phyloP scores from a whole-genome alignment of 495 filamentous ascomycete genomes.

The Stereocaulon alpinum region DNA sequence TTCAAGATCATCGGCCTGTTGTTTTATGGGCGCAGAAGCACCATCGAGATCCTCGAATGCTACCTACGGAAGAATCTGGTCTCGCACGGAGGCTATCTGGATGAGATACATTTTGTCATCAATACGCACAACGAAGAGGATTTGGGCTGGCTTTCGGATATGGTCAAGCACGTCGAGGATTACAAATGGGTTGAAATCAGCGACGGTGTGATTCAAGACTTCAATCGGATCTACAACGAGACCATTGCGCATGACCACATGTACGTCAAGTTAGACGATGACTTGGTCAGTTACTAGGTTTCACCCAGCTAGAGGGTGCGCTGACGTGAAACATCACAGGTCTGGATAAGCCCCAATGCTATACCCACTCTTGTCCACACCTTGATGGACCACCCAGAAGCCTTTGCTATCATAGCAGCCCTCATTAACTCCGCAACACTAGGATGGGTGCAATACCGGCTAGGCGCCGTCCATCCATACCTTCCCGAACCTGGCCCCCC shows the following conservation, averaged over 20 bases:
- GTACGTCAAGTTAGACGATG: conserved; percentile 42
- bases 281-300: conserved; percentile 23
- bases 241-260: conserved; percentile 32
- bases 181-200: conserved; percentile 16
- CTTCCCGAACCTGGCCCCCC: conserved; percentile 27
- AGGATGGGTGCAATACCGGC: conserved; percentile 34
- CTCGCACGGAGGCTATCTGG: conserved; percentile 35
- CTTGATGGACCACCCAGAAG: conserved; percentile 32
- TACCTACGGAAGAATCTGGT: conserved; percentile 37
- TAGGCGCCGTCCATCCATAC: conserved; percentile 35
- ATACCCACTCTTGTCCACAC: conserved; percentile 34
- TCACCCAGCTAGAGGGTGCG: too few species aligned
- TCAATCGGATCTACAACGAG: conserved; percentile 26
- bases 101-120: conserved; percentile 37
- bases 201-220: conserved; percentile 18
- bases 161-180: conserved; percentile 4
- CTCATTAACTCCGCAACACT: conserved; percentile 36
- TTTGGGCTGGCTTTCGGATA: conserved; percentile 29
- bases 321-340: too few species aligned
- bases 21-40: conserved; percentile 37
- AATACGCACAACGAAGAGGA: conserved; percentile 35
- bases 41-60: conserved; percentile 37
- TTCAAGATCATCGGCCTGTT: conserved; percentile 33
- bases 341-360: conserved; percentile 34
- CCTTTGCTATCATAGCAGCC: conserved; percentile 35